Base-by-base conservation (phyloP, 225 moss, liverwort and hornwort species). In the Marchantia polymorpha region DNA sequence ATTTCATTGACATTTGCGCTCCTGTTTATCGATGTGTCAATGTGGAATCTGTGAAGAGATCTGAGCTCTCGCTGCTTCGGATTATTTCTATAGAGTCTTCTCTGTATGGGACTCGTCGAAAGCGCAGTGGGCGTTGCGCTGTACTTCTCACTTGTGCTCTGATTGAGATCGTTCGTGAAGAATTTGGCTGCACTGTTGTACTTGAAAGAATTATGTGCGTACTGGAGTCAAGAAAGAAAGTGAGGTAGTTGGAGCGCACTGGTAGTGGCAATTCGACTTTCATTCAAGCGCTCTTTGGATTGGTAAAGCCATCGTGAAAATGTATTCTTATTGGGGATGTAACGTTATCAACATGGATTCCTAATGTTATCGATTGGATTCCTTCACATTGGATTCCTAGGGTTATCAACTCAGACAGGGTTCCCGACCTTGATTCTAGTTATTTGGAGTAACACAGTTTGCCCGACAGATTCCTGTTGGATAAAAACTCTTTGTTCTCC, bases 321-420 rank as follows among this genome's bases (percentile, higher is more conserved):
- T 77, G 86, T 31, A 90, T 94, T 49, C 60, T 92, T 10, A 89
- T 94, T 19, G 75, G 23, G 69, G 86, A 9, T 92, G 92, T 68
- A 92, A 91, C 0, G 92, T 94, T 8, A 76, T 94, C 49, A 94
- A 89, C 27, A 92, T 92, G 20, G 94, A n/a, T n/a, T n/a, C n/a
- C n/a, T n/a, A n/a, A n/a, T n/a, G n/a, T n/a, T n/a, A n/a, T n/a
- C n/a, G n/a, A n/a, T n/a, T n/a, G n/a, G n/a, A n/a, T n/a, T n/a
- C n/a, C n/a, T n/a, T n/a, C 92, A 0, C 94, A 94, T 67, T 90
- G 94, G 64, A 92, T 94, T 27, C 94, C 94, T 7, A 91, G 92
- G 4, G 91, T 92, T 17, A 81, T 92, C 2, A 90, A 94, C 15
- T 90, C 90, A 65, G 90, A 94, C 52, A 79, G 81, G 83, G 90